Base-by-base conservation (phyloP, 306 rosid genomes). In the Canavalia gladiata region DNA sequence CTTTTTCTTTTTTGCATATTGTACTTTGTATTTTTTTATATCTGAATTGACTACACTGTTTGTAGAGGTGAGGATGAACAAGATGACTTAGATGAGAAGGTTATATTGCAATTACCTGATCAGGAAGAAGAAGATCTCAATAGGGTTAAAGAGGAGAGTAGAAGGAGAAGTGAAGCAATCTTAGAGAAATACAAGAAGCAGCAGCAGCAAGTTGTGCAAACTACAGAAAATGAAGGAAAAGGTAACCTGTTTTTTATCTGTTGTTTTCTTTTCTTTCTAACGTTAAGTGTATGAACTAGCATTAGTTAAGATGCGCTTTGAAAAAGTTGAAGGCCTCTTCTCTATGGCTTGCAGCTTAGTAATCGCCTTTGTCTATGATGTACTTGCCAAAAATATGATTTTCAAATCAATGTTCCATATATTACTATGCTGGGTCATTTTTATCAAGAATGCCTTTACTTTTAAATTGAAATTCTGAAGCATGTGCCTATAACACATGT, bases 101-200 rank as follows among this genome's bases (percentile, higher is more conserved):
- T 8, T 30, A n/a, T 84, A 9, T 74, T 83, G 58, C 91, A 76
- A 67, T 62, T 79, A 58, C 89, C 79, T 52, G 94, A 90, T 42
- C 89, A 90, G 80, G 97, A 92, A 83, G 94, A 92, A 77, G 94
- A 92, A 42, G 90, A 92, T 77, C 86, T 90, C 41, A 80, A 86
- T 84, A 89, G 92, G 77, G 84, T 92, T 60, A 92, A 90, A 82
- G 97, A 92, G 86, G 94, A 90, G 86, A 90, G 93, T 78, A 84
- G 88, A 68, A 92, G 89, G 80, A 78, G 91, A 80, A 90, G 87
- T 67, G 91, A 83, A 68, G 93, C 93, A 37, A 90, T 92, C 80
- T 78, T 92, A 71, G 95, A 90, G 79, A 92, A 92, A 82, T 86
- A 90, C 68, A 90, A 84, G 76, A 82, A 57, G 72, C 84, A 77